Percentiles rank a stretch among this genome's conserved stretches.
These are phyloP conservation scores for Xylaria sp. DNA, from an alignment of 2,329 filamentous ascomycete genomes.

Conservation along the genomic window DNA sequence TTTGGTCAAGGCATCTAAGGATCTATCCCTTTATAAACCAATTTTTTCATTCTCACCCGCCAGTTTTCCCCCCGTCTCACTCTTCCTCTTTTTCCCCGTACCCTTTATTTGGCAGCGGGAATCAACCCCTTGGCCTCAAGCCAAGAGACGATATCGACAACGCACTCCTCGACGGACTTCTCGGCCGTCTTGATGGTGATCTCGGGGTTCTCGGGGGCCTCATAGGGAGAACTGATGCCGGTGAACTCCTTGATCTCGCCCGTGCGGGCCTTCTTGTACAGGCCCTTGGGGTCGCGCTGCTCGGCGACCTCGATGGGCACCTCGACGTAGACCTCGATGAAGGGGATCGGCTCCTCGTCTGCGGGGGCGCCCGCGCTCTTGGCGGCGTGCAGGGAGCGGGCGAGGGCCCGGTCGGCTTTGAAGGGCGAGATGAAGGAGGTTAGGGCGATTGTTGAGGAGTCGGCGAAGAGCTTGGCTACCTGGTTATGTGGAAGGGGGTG, in stretches of 20 bases:
- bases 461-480: slow-evolving; percentile 96
- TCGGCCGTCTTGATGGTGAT: slow-evolving; percentile 86
- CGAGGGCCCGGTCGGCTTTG: slow-evolving; percentile 83
- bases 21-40: slow-evolving; percentile 14
- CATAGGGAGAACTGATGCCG: slow-evolving; percentile 93
- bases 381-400: slow-evolving; percentile 80
- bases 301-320: slow-evolving; percentile 92
- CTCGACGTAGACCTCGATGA: slow-evolving; percentile 94
- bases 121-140: slow-evolving; percentile 75
- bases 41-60: not conserved
- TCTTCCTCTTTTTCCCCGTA: not conserved
- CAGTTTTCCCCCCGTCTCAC: not conserved
- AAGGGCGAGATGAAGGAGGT: slow-evolving; percentile 98
- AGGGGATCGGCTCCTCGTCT: slow-evolving; percentile 76
- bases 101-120: slow-evolving; percentile 33
- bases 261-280: slow-evolving; percentile 95
- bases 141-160: slow-evolving; percentile 84
- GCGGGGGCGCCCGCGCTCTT: slow-evolving; percentile 64
- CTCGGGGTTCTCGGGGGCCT: slow-evolving; percentile 86
- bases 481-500: slow-evolving; percentile 46
- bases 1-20: slow-evolving; percentile 17
- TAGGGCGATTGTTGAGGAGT: slow-evolving; percentile 85
- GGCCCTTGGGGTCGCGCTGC: slow-evolving; percentile 93
- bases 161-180: slow-evolving; percentile 87
- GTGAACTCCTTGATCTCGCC: slow-evolving; percentile 98